Evolutionary conservation across 352 stramenopile genomes (phyloP).

Genomic region (Globisporangium paddicum): DNA sequence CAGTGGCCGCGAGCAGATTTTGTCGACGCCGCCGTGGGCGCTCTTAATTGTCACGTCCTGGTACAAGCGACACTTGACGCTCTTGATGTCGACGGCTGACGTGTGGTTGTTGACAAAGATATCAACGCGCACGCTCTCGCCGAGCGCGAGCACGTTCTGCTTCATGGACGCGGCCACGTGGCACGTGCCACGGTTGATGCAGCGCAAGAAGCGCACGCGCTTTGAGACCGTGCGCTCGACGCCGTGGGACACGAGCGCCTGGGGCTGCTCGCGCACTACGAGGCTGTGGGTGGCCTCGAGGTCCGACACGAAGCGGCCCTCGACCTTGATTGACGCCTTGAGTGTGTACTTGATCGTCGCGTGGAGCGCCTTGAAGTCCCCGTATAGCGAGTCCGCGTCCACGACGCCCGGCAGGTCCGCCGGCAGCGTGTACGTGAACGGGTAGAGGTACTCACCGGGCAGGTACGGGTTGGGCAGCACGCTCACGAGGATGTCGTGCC

Average conservation of each 20-base stretch:
- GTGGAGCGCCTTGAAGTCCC: conserved; percentile 44
- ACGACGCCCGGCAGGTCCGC: conserved; percentile 48
- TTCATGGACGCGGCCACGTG: conserved; percentile 60
- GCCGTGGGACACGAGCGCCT: conserved; percentile 16
- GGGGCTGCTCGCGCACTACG: conserved; percentile 30
- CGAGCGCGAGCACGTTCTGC: conserved; percentile 52
- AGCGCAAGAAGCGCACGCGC: conserved; percentile 45
- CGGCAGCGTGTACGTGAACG: conserved; percentile 57
- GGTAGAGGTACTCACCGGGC: conserved; percentile 65
- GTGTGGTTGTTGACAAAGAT: conserved; percentile 79
- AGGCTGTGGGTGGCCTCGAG: conserved; percentile 54
- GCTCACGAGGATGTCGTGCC: conserved; percentile 50
- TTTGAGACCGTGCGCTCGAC: conserved; percentile 65
- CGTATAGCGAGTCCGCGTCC: conserved; percentile 49
- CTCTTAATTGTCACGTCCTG: conserved; percentile 56
- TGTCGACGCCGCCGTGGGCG: conserved; percentile 20
- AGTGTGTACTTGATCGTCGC: conserved; percentile 77
- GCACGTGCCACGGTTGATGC: conserved; percentile 52
- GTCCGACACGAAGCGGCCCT: conserved; percentile 66
- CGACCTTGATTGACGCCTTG: conserved; percentile 59
- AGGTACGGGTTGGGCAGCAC: conserved; percentile 46
- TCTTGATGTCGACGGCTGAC: conserved; percentile 32
- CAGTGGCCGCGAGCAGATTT: conserved; percentile 37
- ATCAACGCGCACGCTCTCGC: conserved; percentile 54
- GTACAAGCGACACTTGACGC: conserved; percentile 51